A percentile compares a stretch with the other conserved stretches of the same genome.
Evolutionary conservation across 2,329 filamentous ascomycete genomes (phyloP).

Genomic region (Claviceps cyperi): DNA sequence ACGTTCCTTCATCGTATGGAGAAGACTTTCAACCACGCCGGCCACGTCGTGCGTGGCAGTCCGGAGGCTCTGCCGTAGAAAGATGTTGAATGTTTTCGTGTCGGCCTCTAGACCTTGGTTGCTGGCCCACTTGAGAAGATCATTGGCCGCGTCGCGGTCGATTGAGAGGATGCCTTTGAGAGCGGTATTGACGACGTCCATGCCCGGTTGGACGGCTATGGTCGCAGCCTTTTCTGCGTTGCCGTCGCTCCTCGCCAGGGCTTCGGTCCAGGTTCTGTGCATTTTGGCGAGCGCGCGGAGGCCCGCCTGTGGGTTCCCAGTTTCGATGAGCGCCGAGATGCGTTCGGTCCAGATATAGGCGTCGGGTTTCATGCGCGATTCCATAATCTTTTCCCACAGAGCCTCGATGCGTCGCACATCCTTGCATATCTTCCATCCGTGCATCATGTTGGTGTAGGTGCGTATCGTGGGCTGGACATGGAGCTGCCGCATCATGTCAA

Average conservation of each 20-base stretch:
- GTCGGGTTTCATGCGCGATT: slow-evolving; percentile 46
- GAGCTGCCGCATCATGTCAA: slow-evolving; percentile 29
- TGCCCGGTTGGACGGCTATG: slow-evolving; percentile 40
- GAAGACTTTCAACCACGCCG: slow-evolving; percentile 34
- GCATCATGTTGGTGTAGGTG: slow-evolving; percentile 62
- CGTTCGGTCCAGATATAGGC: slow-evolving; percentile 53
- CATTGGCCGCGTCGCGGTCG: slow-evolving; percentile 34
- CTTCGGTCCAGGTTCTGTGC: slow-evolving; percentile 41
- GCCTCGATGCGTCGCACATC: slow-evolving; percentile 46
- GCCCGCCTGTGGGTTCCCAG: slow-evolving; percentile 38
- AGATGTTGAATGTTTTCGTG: slow-evolving; percentile 50
- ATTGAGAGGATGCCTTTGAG: slow-evolving; percentile 45
- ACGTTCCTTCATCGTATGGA: slow-evolving; percentile 43
- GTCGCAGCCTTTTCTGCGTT: slow-evolving; percentile 14
- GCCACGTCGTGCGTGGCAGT: slow-evolving; percentile 29
- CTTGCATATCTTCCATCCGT: slow-evolving; percentile 48
- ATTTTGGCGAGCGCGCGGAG: slow-evolving; percentile 53
- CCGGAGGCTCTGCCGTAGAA: slow-evolving; percentile 47
- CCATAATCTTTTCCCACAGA: slow-evolving; percentile 52
- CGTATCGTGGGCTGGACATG: slow-evolving; percentile 43
- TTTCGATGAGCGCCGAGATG: slow-evolving; percentile 49
- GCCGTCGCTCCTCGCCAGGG: slow-evolving; percentile 14
- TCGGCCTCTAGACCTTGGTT: slow-evolving; percentile 40
- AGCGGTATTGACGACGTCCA: slow-evolving; percentile 54
- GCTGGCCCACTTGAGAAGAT: slow-evolving; percentile 45